Evolutionary conservation across 257 asterid species (phyloP), one percentile per base, ranked within the genome.

Genomic region (Oldenlandia corymbosa): DNA sequence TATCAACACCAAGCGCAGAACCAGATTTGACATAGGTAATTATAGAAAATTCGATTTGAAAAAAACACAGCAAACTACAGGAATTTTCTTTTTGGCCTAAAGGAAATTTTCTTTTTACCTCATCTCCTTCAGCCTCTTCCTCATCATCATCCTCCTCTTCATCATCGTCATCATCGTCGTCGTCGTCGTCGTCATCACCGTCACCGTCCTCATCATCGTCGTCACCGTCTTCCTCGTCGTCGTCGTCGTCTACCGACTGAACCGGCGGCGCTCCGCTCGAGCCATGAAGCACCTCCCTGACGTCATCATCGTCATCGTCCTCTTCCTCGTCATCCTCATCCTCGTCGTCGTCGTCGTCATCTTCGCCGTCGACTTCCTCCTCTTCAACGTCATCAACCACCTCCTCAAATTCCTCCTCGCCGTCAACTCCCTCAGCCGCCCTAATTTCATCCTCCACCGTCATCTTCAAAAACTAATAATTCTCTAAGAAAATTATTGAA

Each of bases 331-430:
- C 73, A 2, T 60, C 75, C 0, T 58, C 81, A 0, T 71, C 80
- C 0, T 34, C 76, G 0, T 34, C 81, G 0, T 72, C 80, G 0
- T 75, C 89, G 0, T 75, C 86, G 0, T 77, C 87, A 0, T 85
- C 92, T 0, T 77, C 96, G 1, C 75, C 91, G 17, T 70, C 89
- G 5, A 73, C 95, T 3, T 76, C 84, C 2, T 71, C 92, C 1
- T 66, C n/a, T n/a, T n/a, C 81, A 0, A 72, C 84, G 6, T 71
- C 87, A 4, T 73, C 89, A 3, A 54, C 79, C 2, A 58, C 85
- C 7, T 76, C 84, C 11, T 68, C 80, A 11, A 82, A 76, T 4
- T 65, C 76, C 24, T 76, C 90, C 17, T 64, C 83, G 9, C 74
- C 79, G 24, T 56, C 55, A 24, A 57, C 59, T 53, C 52, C 65